Evolutionary conservation across 2,329 filamentous ascomycete species (phyloP).

Genomic region (Colletotrichum karsti): DNA sequence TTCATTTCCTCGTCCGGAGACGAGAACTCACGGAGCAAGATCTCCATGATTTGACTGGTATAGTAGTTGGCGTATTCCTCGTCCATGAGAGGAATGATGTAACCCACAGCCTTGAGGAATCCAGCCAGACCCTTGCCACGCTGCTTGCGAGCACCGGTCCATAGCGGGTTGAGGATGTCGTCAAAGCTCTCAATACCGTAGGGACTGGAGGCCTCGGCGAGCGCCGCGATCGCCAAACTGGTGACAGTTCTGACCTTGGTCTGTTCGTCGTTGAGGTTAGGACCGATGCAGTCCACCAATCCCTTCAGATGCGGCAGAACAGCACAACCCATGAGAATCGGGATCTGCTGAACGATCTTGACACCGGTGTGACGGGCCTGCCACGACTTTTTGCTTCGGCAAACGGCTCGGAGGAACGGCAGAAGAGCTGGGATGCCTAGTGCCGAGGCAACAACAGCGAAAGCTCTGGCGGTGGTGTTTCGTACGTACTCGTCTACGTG

Average conservation of each 20-base stretch:
- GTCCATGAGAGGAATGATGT: conserved; percentile 99
- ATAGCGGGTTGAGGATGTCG: conserved; percentile 94
- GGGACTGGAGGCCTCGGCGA: conserved; percentile 95
- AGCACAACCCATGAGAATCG: conserved; percentile 97
- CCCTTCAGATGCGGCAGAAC: conserved; percentile 95
- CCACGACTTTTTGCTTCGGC: conserved; percentile 98
- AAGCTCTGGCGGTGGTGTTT: conserved; percentile 96
- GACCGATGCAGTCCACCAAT: conserved; percentile 93
- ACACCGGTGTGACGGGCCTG: conserved; percentile 97
- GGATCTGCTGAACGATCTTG: conserved; percentile 99
- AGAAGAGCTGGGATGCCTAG: conserved; percentile 94
- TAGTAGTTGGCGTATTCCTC: conserved; percentile 99
- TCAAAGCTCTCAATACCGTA: conserved; percentile 99
- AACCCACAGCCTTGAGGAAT: conserved; percentile 96
- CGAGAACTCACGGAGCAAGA: conserved; percentile 92
- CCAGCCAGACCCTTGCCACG: conserved; percentile 94
- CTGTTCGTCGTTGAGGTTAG: conserved; percentile 96
- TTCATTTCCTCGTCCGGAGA: conserved; percentile 99
- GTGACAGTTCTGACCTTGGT: conserved; percentile 98
- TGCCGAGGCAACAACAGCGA: conserved; percentile 95
- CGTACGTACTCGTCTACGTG: conserved; percentile 98
- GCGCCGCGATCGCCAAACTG: conserved; percentile 89
- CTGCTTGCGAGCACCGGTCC: conserved; percentile 96
- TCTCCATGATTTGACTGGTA: conserved; percentile 98
- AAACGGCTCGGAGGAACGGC: conserved; percentile 94